A percentile compares a stretch with the other conserved stretches of the same genome.
Evolutionary conservation across 2,329 filamentous ascomycete genomes (phyloP).

Genomic region (Colletotrichum spinosum): DNA sequence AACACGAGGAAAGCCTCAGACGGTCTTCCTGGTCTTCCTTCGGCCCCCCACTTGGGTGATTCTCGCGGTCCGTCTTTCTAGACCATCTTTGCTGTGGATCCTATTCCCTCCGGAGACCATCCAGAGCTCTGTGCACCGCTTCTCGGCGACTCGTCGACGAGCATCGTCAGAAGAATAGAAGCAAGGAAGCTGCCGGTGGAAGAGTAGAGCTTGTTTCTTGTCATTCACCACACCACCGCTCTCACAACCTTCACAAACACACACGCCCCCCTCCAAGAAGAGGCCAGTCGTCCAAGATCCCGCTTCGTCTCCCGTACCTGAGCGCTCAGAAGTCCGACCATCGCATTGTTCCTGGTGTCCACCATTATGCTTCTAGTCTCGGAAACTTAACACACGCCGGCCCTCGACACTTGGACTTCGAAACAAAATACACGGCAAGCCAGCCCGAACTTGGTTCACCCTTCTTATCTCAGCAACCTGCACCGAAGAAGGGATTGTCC

Average conservation of each 20-base stretch:
- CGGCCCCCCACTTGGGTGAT: conserved; percentile 38
- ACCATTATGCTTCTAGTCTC: conserved; percentile 46
- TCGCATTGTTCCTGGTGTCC: conserved; percentile 41
- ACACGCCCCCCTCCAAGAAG: background rate
- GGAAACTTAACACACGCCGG: conserved; percentile 48
- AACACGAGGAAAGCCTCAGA: conserved; percentile 33
- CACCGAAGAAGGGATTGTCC: conserved; percentile 41
- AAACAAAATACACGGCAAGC: conserved; percentile 46
- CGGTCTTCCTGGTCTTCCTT: conserved; percentile 31
- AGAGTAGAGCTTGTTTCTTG: conserved; percentile 36
- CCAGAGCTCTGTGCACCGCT: conserved; percentile 38
- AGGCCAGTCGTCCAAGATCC: conserved; percentile 39
- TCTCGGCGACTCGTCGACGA: conserved; percentile 28
- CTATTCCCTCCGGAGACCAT: conserved; percentile 30
- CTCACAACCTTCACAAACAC: conserved; percentile 5
- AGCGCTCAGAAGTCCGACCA: conserved; percentile 39
- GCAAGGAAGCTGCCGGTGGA: conserved; percentile 28
- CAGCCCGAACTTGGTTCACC: conserved; percentile 43
- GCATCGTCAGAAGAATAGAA: conserved; percentile 29
- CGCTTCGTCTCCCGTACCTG: conserved; percentile 39
- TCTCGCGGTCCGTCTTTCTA: conserved; percentile 37
- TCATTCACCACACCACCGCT: conserved; percentile 31
- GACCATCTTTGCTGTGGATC: conserved; percentile 34
- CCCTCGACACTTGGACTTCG: conserved; percentile 46
- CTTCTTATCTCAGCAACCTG: conserved; percentile 39